Evolutionary conservation across 495 filamentous ascomycete genomes (phyloP).

Genomic region (Peziza echinospora): DNA sequence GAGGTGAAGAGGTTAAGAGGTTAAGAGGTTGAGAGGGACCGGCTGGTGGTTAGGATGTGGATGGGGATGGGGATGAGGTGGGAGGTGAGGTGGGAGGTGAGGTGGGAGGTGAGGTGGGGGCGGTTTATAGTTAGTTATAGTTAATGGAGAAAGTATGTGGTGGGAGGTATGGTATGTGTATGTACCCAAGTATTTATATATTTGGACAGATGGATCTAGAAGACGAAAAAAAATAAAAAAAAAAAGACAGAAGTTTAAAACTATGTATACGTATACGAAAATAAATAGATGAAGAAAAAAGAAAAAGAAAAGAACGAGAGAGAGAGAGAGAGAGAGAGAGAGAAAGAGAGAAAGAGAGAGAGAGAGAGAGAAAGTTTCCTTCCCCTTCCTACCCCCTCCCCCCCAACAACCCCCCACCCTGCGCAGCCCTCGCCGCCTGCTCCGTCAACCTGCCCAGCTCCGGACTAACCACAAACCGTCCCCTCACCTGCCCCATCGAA

Average conservation of each 20-base stretch:
- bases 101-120: too few relatives aligned
- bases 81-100: too few relatives aligned
- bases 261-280: not conserved
- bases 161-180: too few relatives aligned
- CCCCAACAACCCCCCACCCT: constrained; percentile 2
- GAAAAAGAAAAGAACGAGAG: not conserved
- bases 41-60: too few relatives aligned
- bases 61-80: too few relatives aligned
- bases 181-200: not conserved
- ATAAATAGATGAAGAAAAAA: not conserved
- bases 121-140: too few relatives aligned
- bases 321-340: not conserved
- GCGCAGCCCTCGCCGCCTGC: constrained; percentile 2
- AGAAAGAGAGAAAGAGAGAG: not conserved
- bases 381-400: constrained; percentile 1
- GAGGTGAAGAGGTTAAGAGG: too few relatives aligned
- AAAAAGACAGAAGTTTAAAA: not conserved
- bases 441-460: constrained; percentile 10
- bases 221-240: not conserved
- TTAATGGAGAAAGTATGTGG: too few relatives aligned
- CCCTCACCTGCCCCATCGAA: constrained; percentile 15
- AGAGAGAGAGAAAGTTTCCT: too few relatives aligned
- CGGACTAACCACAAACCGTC: constrained; percentile 17
- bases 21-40: too few relatives aligned
- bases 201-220: not conserved